Base-by-base conservation (phyloP, 768 basidiomycete genomes). In the Rossbeevera mucosa region DNA sequence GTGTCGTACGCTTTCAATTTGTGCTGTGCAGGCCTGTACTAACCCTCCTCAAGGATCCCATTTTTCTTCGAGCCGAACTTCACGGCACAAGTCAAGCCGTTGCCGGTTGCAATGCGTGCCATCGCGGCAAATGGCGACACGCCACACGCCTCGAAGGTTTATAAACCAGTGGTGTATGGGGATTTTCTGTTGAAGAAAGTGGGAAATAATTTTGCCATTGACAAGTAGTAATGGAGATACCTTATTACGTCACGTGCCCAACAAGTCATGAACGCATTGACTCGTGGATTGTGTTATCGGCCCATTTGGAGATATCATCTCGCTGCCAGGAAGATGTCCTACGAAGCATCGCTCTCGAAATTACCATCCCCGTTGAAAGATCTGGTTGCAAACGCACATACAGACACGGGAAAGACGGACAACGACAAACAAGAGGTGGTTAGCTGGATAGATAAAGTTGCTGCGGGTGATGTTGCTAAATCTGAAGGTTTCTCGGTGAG, bases 31-130 rank as follows among this genome's bases (percentile, higher is more conserved):
- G 38, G 43, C 14, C 5, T 2, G 13, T 16, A 20, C 61, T 62
- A n/a, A 56, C 41, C 12, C 36, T 50, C 40, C 22, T 43, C 7
- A 51, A 91, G 89, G 8, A 78, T 94, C 18, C 94, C 94, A 0
- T 95, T 95, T 72, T 96, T 96, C 76, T 95, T 89, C 57, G 94
- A 95, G 67, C 93, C 94, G 0, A 91, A 89, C 52, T 92, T 91
- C 61, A 74, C 83, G 53, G 88, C 92, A 0, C 52, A 72, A 2
- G 72, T 96, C 44, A 69, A 76, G 56, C 88, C 91, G 1, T 71
- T 94, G 6, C 72, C 74, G 4, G 83, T 83, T 6, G 83, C 82
- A 0, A 61, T 76, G 24, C 78, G 83, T 29, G 59, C 78, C 9
- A 33, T 48, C 18, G 46, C 16, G 14, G 26, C 47, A 29, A 47